These are phyloP conservation scores for Botrytis aclada DNA, from an alignment of 2,329 filamentous ascomycete species.

Conservation along the genomic window DNA sequence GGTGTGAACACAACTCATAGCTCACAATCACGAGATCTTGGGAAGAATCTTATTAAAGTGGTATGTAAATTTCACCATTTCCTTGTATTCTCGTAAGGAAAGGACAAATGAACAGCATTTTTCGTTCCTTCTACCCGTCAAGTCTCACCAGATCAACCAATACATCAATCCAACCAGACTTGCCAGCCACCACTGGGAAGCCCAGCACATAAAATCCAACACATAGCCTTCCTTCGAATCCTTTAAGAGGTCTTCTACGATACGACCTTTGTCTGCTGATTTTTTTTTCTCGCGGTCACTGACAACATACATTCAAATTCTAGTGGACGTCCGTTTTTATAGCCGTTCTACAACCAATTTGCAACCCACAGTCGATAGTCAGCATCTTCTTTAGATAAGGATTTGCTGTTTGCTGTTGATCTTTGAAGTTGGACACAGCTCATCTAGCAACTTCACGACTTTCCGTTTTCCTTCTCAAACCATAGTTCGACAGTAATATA, in stretches of 20 bases:
- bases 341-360: not conserved
- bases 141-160: not conserved
- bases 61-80: not conserved
- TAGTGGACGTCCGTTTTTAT: not conserved
- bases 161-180: not conserved
- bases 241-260: conserved; percentile 4
- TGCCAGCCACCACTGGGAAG: not conserved
- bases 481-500: not conserved
- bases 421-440: not conserved
- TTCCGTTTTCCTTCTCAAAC: not conserved
- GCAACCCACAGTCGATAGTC: not conserved
- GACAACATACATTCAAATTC: conserved; percentile 5
- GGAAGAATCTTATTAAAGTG: not conserved
- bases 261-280: conserved; percentile 3
- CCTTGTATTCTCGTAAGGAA: not conserved
- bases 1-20: not conserved
- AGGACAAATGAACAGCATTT: not conserved
- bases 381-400: not conserved
- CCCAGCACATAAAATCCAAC: not conserved
- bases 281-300: not conserved
- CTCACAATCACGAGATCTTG: not conserved
- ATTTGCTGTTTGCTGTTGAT: not conserved
- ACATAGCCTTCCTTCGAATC: not conserved
- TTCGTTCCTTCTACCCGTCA: not conserved
- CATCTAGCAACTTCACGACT: not conserved